These are phyloP conservation scores for Claviceps purpurea DNA, from an alignment of 2,329 filamentous ascomycete species.

Conservation along the genomic window DNA sequence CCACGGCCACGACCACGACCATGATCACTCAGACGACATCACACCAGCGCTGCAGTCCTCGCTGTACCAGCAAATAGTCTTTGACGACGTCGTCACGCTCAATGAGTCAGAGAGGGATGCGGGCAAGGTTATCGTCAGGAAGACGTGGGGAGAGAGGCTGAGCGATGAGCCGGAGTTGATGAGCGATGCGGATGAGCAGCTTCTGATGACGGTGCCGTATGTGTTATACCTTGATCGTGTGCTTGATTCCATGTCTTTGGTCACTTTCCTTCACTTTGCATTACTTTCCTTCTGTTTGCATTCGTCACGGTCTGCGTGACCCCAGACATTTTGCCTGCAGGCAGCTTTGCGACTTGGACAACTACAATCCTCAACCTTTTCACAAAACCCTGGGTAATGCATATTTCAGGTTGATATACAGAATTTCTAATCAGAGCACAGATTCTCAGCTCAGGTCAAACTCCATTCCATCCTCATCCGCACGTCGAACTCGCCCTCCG, in stretches of 20 bases:
- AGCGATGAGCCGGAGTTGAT: conserved; percentile 58
- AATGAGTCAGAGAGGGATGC: conserved; percentile 63
- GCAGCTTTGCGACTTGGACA: too few relatives aligned
- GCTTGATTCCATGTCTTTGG: neutral
- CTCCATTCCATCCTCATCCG: conserved; percentile 82
- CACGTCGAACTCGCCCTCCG: conserved; percentile 54
- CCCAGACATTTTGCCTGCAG: too few relatives aligned
- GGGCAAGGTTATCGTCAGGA: conserved; percentile 67
- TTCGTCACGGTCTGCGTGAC: too few relatives aligned
- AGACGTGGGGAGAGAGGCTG: conserved; percentile 80
- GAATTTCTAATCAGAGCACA: conserved; percentile 20
- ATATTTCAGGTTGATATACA: too few relatives aligned
- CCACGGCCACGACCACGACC: conserved; percentile 36
- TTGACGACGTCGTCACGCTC: conserved; percentile 68
- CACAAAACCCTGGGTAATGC: too few relatives aligned
- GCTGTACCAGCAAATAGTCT: conserved; percentile 85
- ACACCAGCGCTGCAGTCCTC: conserved; percentile 82
- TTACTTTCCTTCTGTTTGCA: neutral
- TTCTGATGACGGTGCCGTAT: conserved; percentile 85
- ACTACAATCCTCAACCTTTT: too few relatives aligned
- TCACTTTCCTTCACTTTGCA: neutral
- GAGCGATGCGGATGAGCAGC: conserved; percentile 82
- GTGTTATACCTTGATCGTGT: conserved; percentile 19
- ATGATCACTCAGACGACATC: conserved; percentile 87
- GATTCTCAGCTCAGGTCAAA: conserved; percentile 87